Evolutionary conservation across 2,329 filamentous ascomycete species (phyloP).

Genomic region (Aspergillus sergii): DNA sequence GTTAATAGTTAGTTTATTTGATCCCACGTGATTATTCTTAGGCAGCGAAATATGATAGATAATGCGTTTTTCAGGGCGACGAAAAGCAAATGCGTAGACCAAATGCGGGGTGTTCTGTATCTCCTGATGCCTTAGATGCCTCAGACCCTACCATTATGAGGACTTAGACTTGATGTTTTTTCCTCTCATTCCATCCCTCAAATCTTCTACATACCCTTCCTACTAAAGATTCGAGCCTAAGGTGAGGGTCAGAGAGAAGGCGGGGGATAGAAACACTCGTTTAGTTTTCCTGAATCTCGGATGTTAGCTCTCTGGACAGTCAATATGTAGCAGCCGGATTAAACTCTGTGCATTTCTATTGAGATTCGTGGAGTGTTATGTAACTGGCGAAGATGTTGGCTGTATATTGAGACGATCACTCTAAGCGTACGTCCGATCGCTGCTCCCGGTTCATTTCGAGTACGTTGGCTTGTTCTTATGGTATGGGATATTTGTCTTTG

Average conservation of each 20-base stretch:
- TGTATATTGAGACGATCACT: not conserved
- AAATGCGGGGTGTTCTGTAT: slow-evolving; percentile 1
- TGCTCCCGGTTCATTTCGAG: not conserved
- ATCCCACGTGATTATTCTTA: not conserved
- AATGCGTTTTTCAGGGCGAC: no score
- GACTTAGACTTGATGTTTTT: not conserved
- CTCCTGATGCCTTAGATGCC: not conserved
- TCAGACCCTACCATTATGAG: not conserved
- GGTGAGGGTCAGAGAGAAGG: not conserved
- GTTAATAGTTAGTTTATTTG: not conserved
- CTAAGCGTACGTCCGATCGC: not conserved
- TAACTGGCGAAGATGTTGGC: not conserved
- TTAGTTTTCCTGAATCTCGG: not conserved
- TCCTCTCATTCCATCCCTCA: not conserved
- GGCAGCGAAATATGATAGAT: not conserved
- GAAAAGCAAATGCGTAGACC: not conserved
- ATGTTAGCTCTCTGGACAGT: not conserved
- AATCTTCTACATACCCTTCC: not conserved
- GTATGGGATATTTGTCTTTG: not conserved
- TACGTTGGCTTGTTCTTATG: not conserved
- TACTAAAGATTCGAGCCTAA: not conserved
- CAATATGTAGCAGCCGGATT: not conserved
- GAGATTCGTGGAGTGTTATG: not conserved
- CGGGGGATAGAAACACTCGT: not conserved
- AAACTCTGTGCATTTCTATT: not conserved